Evolutionary conservation across 78 protist species (phyloP).

Genomic region (Capsaspora owczarzaki): DNA sequence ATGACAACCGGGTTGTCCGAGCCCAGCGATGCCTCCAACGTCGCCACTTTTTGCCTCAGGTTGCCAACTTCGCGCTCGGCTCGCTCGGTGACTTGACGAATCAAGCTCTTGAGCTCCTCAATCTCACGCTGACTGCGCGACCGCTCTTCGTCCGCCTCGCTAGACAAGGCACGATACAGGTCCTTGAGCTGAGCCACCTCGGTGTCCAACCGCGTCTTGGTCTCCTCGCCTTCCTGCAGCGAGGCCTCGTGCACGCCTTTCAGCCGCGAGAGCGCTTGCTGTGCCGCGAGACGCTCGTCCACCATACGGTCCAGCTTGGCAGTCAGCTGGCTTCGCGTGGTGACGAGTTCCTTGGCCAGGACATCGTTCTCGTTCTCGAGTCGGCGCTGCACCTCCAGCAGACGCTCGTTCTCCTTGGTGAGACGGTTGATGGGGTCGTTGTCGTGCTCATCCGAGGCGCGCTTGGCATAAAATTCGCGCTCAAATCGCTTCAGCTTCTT

Average conservation of each 20-base stretch:
- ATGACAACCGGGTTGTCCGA: neutral
- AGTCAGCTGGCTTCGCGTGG: neutral
- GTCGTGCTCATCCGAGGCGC: neutral
- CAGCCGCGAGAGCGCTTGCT: neutral
- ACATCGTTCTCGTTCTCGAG: slow-evolving; percentile 1
- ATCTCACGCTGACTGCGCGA: neutral
- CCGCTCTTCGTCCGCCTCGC: neutral
- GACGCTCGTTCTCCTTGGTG: neutral
- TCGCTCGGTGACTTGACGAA: neutral
- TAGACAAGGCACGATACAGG: neutral
- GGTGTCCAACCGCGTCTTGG: neutral
- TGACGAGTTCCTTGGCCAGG: neutral
- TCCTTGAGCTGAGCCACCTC: neutral
- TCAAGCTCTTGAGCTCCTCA: neutral
- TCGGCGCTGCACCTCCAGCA: neutral
- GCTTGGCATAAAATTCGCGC: neutral
- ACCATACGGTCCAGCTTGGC: neutral
- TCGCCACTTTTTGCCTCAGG: neutral
- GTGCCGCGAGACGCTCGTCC: neutral
- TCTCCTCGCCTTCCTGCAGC: neutral
- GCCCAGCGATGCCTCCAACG: neutral
- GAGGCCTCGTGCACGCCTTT: neutral
- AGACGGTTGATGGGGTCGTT: neutral
- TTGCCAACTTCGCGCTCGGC: neutral
- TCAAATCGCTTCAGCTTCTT: neutral